Percentiles rank a stretch among this genome's conserved stretches.
Conservation (phyloP, 768 basidiomycete genomes). For the Mycena kentingensis region DNA sequence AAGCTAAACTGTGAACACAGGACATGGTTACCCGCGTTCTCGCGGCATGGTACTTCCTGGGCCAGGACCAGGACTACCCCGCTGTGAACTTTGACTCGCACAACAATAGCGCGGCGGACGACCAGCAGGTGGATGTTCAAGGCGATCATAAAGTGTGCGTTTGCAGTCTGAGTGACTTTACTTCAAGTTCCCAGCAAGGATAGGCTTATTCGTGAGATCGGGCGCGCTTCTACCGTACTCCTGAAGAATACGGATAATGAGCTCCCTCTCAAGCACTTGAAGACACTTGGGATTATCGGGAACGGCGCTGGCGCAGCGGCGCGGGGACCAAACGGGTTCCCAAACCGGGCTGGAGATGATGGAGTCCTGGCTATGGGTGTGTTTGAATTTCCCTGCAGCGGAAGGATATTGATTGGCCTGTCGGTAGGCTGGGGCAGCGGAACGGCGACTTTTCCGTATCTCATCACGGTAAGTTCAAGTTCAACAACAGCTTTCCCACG, state of each 20-base stretch:
- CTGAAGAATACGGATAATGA: constrained; percentile 43
- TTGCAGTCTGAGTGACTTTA: neutral
- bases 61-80: constrained; percentile 60
- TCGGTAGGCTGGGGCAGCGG: constrained; percentile 53
- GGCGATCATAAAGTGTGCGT: constrained; percentile 52
- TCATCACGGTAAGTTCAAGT: constrained; percentile 44
- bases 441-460: constrained; percentile 52
- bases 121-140: constrained; percentile 55
- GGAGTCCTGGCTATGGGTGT: constrained; percentile 66
- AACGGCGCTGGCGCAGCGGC: constrained; percentile 56
- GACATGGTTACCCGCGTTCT: constrained; percentile 74
- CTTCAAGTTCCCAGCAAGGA: constrained; percentile 10
- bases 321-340: constrained; percentile 57
- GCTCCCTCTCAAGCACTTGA: constrained; percentile 5
- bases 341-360: constrained; percentile 53
- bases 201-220: constrained; percentile 47
- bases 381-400: constrained; percentile 27
- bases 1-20: constrained; percentile 25
- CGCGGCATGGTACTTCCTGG: constrained; percentile 63
- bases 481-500: too few species aligned
- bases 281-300: constrained; percentile 55
- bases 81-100: constrained; percentile 61
- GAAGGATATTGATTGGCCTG: neutral
- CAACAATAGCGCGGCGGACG: constrained; percentile 39
- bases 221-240: constrained; percentile 45